Conservation (phyloP, 768 basidiomycete species). For the Phaeolepiota aurea region DNA sequence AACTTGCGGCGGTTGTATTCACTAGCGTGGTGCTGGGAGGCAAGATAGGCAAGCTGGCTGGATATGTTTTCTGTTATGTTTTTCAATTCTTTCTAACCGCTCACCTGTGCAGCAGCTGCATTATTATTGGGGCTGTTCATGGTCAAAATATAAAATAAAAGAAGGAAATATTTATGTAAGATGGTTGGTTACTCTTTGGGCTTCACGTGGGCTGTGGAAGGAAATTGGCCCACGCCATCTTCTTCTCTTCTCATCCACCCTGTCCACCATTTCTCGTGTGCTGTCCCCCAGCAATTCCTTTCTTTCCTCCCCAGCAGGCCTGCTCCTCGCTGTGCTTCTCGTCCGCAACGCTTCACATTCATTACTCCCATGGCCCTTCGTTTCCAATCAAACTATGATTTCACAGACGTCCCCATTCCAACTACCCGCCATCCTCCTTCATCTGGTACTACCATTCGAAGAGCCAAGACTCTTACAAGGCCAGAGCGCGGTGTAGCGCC, state of each 20-base stretch:
- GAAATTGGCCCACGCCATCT: no score
- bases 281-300: no score
- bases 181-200: no score
- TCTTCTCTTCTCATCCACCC: no score
- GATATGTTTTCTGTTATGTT: no score
- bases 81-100: no score
- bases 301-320: slow-evolving; percentile 12
- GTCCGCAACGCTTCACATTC: slow-evolving; percentile 16
- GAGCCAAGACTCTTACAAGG: slow-evolving; percentile 93
- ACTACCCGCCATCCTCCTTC: slow-evolving; percentile 48
- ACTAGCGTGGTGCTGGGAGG: slow-evolving; percentile 69
- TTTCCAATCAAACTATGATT: slow-evolving; percentile 44
- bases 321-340: slow-evolving; percentile 15
- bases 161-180: no score
- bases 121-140: no score
- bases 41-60: slow-evolving; percentile 50
- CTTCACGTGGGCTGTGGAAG: no score
- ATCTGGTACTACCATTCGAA: slow-evolving; percentile 56
- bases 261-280: no score
- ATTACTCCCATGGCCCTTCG: slow-evolving; percentile 39
- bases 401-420: slow-evolving; percentile 61
- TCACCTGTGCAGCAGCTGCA: no score
- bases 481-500: slow-evolving; percentile 94
- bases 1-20: slow-evolving; percentile 66
- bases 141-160: no score